Percentiles rank a stretch among this genome's conserved stretches.
Conservation (phyloP, 2,329 filamentous ascomycete genomes). For the Pyricularia pennisetigena region DNA sequence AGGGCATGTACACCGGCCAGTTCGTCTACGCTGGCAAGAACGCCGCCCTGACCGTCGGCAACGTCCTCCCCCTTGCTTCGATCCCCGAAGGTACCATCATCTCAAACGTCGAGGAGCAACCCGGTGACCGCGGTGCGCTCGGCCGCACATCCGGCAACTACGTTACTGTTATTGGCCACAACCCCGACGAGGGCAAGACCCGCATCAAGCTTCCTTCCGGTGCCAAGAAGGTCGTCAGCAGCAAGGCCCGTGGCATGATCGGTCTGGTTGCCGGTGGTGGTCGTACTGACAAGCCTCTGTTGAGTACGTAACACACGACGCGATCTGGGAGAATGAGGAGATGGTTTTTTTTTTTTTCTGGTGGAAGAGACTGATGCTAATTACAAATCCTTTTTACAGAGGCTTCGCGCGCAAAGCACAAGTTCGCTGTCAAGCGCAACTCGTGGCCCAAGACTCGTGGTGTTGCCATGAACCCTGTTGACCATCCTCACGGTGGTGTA, state of each 20-base stretch:
- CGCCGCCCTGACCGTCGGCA: constrained; percentile 91
- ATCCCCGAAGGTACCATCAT: constrained; percentile 99
- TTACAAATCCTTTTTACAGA: constrained; percentile 40
- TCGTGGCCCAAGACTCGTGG: constrained; percentile 99
- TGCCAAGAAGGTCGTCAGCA: constrained; percentile 98
- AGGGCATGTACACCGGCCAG: constrained; percentile 99
- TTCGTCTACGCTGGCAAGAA: constrained; percentile 99
- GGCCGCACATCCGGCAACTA: constrained; percentile 99
- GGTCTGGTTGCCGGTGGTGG: constrained; percentile 99
- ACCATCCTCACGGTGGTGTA: constrained; percentile 94
- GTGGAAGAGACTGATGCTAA: too few species aligned
- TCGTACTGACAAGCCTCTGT: constrained; percentile 97
- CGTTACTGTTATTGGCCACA: constrained; percentile 95
- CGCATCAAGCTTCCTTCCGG: constrained; percentile 98
- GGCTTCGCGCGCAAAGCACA: constrained; percentile 99
- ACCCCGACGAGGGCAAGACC: constrained; percentile 98
- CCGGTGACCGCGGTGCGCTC: constrained; percentile 90
- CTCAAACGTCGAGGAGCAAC: constrained; percentile 98
- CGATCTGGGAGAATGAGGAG: neutral
- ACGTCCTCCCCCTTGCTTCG: constrained; percentile 87
- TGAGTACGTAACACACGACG: constrained; percentile 51
- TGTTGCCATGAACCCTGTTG: constrained; percentile 99
- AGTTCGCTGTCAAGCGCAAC: constrained; percentile 99
- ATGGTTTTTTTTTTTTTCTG: neutral
- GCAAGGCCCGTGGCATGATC: constrained; percentile 91